These are phyloP conservation scores for Canavalia ensiformis DNA, from an alignment of 306 rosid genomes.

Conservation along the genomic window DNA sequence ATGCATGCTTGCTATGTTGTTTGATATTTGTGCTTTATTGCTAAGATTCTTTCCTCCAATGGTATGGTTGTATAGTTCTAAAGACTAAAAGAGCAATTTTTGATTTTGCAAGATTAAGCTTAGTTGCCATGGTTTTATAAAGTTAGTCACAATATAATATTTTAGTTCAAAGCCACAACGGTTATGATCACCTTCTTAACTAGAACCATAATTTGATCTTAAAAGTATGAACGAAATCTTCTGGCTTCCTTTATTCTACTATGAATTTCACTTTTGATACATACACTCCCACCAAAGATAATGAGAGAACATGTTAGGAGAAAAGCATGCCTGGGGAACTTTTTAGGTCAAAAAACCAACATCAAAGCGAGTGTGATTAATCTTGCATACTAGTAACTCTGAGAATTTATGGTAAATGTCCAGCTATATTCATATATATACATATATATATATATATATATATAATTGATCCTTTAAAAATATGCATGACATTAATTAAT, in stretches of 20 bases:
- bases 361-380: not conserved
- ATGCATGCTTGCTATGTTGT: not conserved
- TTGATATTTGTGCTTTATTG: conserved; percentile 22
- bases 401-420: not conserved
- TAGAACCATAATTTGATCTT: not conserved
- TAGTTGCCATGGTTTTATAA: not conserved
- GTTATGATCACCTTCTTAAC: not conserved
- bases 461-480: not conserved
- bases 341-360: not conserved
- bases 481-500: not conserved
- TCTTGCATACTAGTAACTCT: not conserved
- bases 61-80: not conserved
- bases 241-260: not conserved
- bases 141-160: not conserved
- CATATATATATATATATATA: too few relatives aligned
- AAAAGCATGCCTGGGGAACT: not conserved
- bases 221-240: conserved; percentile 1
- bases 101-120: not conserved
- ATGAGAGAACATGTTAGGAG: not conserved
- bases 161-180: not conserved
- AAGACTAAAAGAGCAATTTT: too few relatives aligned
- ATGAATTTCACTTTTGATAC: not conserved
- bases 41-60: conserved; percentile 1
- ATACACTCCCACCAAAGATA: not conserved
- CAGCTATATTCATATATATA: not conserved